Evolutionary conservation across 352 stramenopile species (phyloP).

Genomic region (Phytophthora pini): DNA sequence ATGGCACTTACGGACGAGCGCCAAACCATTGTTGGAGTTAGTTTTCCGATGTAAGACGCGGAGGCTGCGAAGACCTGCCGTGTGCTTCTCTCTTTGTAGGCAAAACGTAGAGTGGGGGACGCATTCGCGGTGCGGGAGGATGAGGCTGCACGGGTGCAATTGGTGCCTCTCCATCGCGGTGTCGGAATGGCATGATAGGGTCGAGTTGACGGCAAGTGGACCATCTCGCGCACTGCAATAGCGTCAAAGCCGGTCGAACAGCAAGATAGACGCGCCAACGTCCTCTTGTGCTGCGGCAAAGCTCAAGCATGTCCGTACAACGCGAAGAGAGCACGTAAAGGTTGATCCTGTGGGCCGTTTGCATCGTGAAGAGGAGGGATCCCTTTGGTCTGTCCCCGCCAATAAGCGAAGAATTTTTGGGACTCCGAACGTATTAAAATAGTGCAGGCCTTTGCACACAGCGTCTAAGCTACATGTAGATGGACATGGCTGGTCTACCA

Average conservation of each 20-base stretch:
- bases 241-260: conserved; percentile 19
- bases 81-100: conserved; percentile 37
- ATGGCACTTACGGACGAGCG: conserved; percentile 22
- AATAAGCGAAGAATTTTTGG: not conserved
- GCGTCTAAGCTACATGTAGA: no score
- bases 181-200: conserved; percentile 20
- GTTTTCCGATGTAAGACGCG: conserved; percentile 29
- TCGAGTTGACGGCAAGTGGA: conserved; percentile 20
- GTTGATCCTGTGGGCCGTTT: not conserved
- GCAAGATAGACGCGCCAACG: conserved; percentile 24
- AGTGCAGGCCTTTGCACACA: conserved; percentile 1
- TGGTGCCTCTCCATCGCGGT: conserved; percentile 11
- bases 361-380: conserved; percentile 6
- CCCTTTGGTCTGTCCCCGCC: conserved; percentile 1
- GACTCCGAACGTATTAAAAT: conserved; percentile 6
- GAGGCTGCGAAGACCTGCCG: conserved; percentile 21
- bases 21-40: conserved; percentile 39
- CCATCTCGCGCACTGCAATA: conserved; percentile 13
- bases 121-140: conserved; percentile 9
- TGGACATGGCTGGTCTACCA: no score
- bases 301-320: conserved; percentile 8
- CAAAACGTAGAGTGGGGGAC: conserved; percentile 33
- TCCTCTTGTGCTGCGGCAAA: conserved; percentile 20
- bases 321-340: conserved; percentile 22
- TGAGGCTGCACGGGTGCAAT: conserved; percentile 18